Conservation (phyloP, 208 protist species). For the Plasmodiophora brassicae region DNA sequence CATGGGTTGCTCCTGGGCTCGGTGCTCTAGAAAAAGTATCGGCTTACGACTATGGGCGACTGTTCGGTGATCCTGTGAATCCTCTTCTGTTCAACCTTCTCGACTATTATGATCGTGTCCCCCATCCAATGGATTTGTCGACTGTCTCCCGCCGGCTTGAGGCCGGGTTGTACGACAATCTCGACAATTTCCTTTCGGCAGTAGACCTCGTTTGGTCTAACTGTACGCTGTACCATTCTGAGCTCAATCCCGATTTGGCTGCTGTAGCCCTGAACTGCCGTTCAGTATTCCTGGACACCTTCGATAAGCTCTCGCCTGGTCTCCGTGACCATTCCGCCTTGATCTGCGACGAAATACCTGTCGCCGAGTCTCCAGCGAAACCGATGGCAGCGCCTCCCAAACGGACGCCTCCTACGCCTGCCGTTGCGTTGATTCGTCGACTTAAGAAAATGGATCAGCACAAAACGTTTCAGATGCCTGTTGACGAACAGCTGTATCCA, state of each 20-base stretch:
- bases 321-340: neutral
- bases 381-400: neutral
- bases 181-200: neutral
- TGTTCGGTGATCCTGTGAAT: slow-evolving; percentile 6
- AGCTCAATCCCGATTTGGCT: neutral
- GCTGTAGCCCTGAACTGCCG: neutral
- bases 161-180: neutral
- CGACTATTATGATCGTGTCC: neutral
- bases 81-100: neutral
- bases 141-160: neutral
- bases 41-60: neutral
- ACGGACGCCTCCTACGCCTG: neutral
- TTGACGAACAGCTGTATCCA: neutral
- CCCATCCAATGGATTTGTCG: neutral
- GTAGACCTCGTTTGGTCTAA: slow-evolving; percentile 1
- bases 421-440: neutral
- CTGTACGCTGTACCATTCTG: neutral
- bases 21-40: neutral
- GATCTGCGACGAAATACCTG: neutral
- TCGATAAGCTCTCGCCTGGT: neutral
- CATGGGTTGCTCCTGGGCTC: neutral
- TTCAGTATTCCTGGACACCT: neutral
- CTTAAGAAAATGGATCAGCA: slow-evolving; percentile 11
- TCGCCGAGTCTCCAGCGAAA: neutral
- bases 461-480: neutral